Conservation (phyloP, 768 basidiomycete genomes). For the Mycena metata region DNA sequence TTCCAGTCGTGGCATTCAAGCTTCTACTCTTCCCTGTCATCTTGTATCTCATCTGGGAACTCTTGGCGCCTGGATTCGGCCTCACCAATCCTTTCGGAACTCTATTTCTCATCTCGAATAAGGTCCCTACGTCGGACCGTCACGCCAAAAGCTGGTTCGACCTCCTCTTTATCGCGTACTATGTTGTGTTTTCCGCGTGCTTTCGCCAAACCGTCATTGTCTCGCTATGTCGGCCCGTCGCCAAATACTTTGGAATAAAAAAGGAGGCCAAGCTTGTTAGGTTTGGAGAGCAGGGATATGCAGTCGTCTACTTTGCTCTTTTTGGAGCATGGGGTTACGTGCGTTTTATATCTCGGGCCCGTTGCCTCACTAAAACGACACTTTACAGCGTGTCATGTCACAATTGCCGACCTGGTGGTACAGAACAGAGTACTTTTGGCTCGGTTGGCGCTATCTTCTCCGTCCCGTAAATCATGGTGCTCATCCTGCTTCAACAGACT, state of each 20-base stretch:
- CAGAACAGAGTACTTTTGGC: constrained; percentile 87
- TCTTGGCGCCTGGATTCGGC: constrained; percentile 52
- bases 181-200: constrained; percentile 92
- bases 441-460: constrained; percentile 57
- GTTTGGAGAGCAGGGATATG: constrained; percentile 94
- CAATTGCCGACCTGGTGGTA: constrained; percentile 90
- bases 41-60: constrained; percentile 75
- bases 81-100: constrained; percentile 80
- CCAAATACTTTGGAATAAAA: constrained; percentile 77
- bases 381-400: constrained; percentile 81
- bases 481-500: constrained; percentile 61
- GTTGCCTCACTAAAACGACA: constrained; percentile 19
- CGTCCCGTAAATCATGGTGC: not conserved
- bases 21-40: constrained; percentile 72
- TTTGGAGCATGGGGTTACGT: constrained; percentile 86
- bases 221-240: constrained; percentile 76
- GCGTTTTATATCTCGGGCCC: constrained; percentile 48
- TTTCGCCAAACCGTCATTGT: constrained; percentile 81
- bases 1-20: constrained; percentile 74
- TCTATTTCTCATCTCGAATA: constrained; percentile 80
- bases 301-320: constrained; percentile 80
- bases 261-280: constrained; percentile 77
- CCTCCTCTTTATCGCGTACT: constrained; percentile 82
- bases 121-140: constrained; percentile 62
- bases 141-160: constrained; percentile 85